Conservation (phyloP, 805 yeast genomes). For the Saccharomyces kudriavzevii region DNA sequence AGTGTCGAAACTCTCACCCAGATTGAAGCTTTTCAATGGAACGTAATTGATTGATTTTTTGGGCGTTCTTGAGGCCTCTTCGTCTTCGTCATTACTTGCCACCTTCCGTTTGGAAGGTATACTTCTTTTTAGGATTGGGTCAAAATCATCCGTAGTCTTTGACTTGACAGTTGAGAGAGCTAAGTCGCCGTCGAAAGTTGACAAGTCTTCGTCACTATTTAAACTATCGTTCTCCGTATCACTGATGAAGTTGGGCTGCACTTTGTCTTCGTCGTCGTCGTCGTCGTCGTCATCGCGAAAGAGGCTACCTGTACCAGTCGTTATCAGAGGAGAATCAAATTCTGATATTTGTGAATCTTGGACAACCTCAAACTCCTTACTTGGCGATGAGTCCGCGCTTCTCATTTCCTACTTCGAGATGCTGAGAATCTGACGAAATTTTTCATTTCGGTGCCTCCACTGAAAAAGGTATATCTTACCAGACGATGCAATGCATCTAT, state of each 20-base stretch:
- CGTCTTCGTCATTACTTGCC: not conserved
- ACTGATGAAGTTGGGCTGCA: not conserved
- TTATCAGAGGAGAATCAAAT: not conserved
- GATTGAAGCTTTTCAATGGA: constrained; percentile 12
- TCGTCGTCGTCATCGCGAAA: not conserved
- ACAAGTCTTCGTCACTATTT: not conserved
- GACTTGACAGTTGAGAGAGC: not conserved
- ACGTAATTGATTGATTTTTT: not conserved
- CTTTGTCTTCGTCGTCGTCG: not conserved
- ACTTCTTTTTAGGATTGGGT: not conserved
- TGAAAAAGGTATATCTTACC: not conserved
- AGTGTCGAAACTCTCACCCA: constrained; percentile 18
- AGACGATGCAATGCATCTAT: not conserved
- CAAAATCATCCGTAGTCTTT: not conserved
- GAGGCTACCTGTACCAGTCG: not conserved
- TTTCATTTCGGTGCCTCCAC: not conserved
- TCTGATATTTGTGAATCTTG: not conserved
- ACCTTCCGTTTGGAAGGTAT: not conserved
- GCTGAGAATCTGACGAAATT: not conserved
- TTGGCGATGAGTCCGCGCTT: not conserved
- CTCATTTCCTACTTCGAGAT: not conserved
- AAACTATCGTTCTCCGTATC: not conserved
- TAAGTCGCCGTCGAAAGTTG: not conserved
- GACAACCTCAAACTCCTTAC: not conserved
- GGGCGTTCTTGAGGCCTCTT: not conserved